Percentiles rank a stretch among this genome's conserved stretches.
Evolutionary conservation across 2,329 filamentous ascomycete genomes (phyloP).

Genomic region (Alternaria consortialis): DNA sequence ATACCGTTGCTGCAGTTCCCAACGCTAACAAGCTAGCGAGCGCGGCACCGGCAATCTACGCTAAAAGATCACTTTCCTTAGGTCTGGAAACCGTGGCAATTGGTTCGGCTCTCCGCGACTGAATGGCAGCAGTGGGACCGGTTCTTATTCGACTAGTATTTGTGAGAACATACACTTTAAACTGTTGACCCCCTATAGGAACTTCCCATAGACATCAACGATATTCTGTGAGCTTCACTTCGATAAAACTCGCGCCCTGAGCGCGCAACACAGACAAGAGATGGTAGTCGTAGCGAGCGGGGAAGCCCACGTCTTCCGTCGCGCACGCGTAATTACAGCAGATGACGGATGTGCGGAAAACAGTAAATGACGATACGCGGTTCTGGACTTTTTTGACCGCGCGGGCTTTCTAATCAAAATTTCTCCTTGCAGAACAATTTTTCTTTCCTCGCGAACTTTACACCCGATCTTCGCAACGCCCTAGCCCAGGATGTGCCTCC

Average conservation of each 20-base stretch:
- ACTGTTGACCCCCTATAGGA: neutral
- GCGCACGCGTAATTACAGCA: neutral
- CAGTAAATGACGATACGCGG: neutral
- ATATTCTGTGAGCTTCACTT: neutral
- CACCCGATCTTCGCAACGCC: neutral
- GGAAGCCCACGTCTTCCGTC: neutral
- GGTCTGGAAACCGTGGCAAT: neutral
- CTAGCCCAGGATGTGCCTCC: neutral
- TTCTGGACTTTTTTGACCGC: neutral
- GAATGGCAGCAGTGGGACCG: neutral
- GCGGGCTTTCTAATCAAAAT: neutral
- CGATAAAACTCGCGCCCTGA: neutral
- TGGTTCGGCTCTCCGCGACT: neutral
- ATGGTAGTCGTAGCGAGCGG: neutral
- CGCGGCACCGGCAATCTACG: slow-evolving; percentile 12
- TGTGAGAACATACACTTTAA: neutral
- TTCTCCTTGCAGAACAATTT: neutral
- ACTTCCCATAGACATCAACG: neutral
- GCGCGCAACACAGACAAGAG: neutral
- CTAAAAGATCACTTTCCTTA: neutral
- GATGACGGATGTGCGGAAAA: slow-evolving; percentile 1
- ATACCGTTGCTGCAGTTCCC: slow-evolving; percentile 12
- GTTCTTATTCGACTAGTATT: neutral
- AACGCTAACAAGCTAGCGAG: slow-evolving; percentile 2
- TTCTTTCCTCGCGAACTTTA: neutral